A percentile compares a stretch with the other conserved stretches of the same genome.
Conservation (phyloP, 148 eudicot genomes). For the Rhododendron williamsianum region DNA sequence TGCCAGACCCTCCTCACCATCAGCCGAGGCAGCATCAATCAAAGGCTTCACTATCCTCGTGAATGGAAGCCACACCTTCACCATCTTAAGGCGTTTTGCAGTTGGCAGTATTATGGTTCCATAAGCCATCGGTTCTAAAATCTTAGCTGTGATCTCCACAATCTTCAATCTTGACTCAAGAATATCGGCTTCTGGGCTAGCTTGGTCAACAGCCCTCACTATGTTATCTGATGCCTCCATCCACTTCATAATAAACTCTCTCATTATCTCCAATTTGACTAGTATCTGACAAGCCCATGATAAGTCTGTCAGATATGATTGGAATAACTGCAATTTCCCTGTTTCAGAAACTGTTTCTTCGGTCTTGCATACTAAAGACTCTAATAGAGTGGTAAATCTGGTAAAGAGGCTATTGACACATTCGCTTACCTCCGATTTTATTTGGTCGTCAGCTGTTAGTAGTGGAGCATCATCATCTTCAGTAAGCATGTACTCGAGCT, state of each 20-base stretch:
- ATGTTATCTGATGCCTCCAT: conserved; percentile 43
- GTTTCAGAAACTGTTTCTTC: conserved; percentile 21
- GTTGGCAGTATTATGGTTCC: conserved; percentile 65
- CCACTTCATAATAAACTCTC: conserved; percentile 57
- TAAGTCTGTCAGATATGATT: conserved; percentile 48
- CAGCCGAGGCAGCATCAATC: conserved; percentile 32
- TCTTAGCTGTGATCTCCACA: conserved; percentile 61
- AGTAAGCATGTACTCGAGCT: conserved; percentile 82
- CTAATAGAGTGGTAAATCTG: conserved; percentile 43
- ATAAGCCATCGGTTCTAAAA: conserved; percentile 72
- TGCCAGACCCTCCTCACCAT: conserved; percentile 32
- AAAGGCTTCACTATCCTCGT: conserved; percentile 43
- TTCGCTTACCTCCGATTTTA: conserved; percentile 45
- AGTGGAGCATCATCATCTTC: conserved; percentile 91
- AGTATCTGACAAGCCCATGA: conserved; percentile 77
- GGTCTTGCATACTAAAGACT: conserved; percentile 30
- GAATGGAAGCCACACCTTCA: conserved; percentile 80
- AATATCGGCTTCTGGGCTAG: conserved; percentile 19
- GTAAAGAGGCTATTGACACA: conserved; percentile 40
- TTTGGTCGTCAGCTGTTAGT: conserved; percentile 42
- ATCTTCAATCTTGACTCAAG: conserved; percentile 48
- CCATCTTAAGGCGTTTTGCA: conserved; percentile 58
- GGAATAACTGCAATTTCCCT: conserved; percentile 26
- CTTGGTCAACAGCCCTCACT: conserved; percentile 25
- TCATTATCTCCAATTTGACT: conserved; percentile 55